Conservation (phyloP, 768 basidiomycete species). For the Termitomyces sp. region DNA sequence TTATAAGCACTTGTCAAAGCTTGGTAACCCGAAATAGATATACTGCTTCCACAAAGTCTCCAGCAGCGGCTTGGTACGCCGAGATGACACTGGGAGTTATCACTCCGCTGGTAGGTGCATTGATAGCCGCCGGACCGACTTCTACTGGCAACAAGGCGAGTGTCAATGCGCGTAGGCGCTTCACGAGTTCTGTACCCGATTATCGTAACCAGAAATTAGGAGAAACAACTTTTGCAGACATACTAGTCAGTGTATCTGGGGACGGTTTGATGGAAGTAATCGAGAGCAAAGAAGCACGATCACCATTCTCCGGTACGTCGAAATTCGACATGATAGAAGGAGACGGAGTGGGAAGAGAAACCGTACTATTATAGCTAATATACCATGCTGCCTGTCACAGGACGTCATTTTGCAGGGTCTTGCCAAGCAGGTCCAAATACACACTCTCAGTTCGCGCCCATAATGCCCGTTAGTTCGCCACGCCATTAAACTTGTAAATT, state of each 20-base stretch:
- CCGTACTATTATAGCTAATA: too few relatives aligned
- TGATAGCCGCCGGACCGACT: constrained; percentile 63
- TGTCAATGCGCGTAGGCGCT: constrained; percentile 74
- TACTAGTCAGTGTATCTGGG: constrained; percentile 77
- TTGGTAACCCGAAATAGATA: constrained; percentile 19
- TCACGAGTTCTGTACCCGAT: constrained; percentile 62
- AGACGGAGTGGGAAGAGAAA: not conserved
- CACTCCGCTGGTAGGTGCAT: constrained; percentile 75
- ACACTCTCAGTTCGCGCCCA: constrained; percentile 17
- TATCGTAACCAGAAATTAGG: not conserved
- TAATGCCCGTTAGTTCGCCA: constrained; percentile 52
- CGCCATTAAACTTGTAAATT: not conserved
- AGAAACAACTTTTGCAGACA: constrained; percentile 22
- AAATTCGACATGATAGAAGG: constrained; percentile 30
- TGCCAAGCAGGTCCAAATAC: constrained; percentile 29
- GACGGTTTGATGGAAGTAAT: constrained; percentile 48
- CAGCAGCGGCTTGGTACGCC: constrained; percentile 77
- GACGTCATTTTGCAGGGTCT: constrained; percentile 27
- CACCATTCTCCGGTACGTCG: constrained; percentile 30
- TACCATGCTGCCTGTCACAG: not conserved
- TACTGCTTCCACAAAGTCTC: constrained; percentile 85
- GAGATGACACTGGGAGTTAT: constrained; percentile 79
- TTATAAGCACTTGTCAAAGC: not conserved
- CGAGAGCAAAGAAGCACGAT: constrained; percentile 44
- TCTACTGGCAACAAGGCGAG: constrained; percentile 76